Evolutionary conservation across 164 flowering plant species (phyloP), one percentile per base, ranked within the genome.

Genomic region (Sextonia rubra): DNA sequence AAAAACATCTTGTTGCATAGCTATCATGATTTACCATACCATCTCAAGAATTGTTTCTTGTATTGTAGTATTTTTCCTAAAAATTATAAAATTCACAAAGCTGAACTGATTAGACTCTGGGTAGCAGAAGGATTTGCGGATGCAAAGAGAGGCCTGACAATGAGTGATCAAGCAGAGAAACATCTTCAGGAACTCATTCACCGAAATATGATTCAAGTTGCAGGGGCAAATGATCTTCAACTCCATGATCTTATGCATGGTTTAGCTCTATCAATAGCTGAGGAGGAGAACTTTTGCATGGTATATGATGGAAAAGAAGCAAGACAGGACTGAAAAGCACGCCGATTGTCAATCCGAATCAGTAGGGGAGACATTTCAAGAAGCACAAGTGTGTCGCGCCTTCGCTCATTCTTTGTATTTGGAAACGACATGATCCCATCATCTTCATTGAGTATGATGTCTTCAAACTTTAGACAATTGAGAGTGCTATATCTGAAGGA

Each of bases 41-140:
- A 37, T 12, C 69, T 78, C 11, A 80, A 75, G 62, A 74, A 26
- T 27, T 80, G 80, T 52, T 80, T 80, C 66, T 1, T 71, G 18
- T 77, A 77, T 32, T 75, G 75, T 30, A 63, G 75, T 24, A 47
- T 69, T 7, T 75, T 75, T 62, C 79, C 80, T 15, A 74, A 72
- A 63, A 66, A 68, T 63, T 69, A 30, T 44, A 47, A 58, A 17
- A 64, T 78, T 37, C 70, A 4, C 66, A 68, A 2, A 63, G n/a
- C n/a, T n/a, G n/a, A 62, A 6, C 70, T 85, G 29, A 60, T 76
- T 6, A 63, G 72, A 17, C 27, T 83, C 18, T 80, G 66, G 77
- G 60, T 79, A 23, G n/a, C n/a, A n/a, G n/a, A n/a, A n/a, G n/a
- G n/a, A n/a, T n/a, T n/a, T n/a, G n/a, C n/a, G 47, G 26, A 20